These are phyloP conservation scores for Penicillium janthinellum DNA, from an alignment of 2,329 filamentous ascomycete species.

Conservation along the genomic window DNA sequence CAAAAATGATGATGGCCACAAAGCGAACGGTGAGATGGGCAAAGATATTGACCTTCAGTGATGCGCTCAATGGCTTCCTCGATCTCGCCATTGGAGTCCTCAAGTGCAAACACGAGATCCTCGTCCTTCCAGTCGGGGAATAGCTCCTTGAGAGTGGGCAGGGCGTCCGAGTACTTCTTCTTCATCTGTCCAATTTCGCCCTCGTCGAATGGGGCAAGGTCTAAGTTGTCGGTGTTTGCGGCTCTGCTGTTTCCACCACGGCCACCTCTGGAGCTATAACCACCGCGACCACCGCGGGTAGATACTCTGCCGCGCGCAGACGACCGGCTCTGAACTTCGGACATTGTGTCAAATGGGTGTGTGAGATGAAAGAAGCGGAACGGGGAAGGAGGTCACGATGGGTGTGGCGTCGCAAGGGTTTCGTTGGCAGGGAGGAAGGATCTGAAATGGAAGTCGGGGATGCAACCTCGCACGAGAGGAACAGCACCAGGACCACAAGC, in stretches of 20 bases:
- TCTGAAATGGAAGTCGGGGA: slow-evolving; percentile 32
- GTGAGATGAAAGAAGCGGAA: slow-evolving; percentile 32
- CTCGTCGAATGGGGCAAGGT: slow-evolving; percentile 70
- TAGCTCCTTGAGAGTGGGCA: slow-evolving; percentile 83
- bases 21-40: neutral
- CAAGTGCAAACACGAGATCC: slow-evolving; percentile 87
- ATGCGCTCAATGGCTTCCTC: slow-evolving; percentile 54
- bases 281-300: slow-evolving; percentile 80
- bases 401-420: slow-evolving; percentile 27
- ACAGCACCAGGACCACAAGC: slow-evolving; percentile 40
- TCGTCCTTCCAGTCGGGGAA: slow-evolving; percentile 95
- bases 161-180: slow-evolving; percentile 80
- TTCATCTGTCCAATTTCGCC: slow-evolving; percentile 90
- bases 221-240: slow-evolving; percentile 73
- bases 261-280: slow-evolving; percentile 69
- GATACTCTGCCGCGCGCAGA: slow-evolving; percentile 87
- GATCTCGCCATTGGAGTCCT: slow-evolving; percentile 65
- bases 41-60: slow-evolving; percentile 47
- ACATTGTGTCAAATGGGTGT: slow-evolving; percentile 65
- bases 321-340: slow-evolving; percentile 87
- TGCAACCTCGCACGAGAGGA: slow-evolving; percentile 43
- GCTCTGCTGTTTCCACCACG: slow-evolving; percentile 67
- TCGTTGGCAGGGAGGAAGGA: slow-evolving; percentile 32
- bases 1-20: neutral
- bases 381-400: slow-evolving; percentile 30